Evolutionary conservation across 2,329 filamentous ascomycete genomes (phyloP).

Genomic region (Hymenoscyphus linearis): DNA sequence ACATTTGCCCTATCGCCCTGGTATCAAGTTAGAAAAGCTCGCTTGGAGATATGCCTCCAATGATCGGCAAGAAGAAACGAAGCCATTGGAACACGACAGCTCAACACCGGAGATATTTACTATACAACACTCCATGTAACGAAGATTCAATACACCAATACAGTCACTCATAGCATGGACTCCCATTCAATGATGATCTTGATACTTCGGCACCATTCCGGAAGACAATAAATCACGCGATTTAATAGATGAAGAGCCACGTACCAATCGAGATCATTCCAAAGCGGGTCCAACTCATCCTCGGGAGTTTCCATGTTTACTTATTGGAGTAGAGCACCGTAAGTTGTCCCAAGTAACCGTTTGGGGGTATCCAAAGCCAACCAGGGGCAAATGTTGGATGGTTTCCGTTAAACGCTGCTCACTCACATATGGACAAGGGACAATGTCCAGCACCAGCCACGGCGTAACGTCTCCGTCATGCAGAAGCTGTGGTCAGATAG

Average conservation of each 20-base stretch:
- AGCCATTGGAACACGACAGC: neutral
- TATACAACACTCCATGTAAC: neutral
- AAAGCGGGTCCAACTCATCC: conserved; percentile 30
- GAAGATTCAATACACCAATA: neutral
- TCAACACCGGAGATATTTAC: neutral
- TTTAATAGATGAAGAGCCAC: conserved; percentile 6
- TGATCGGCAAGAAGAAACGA: neutral
- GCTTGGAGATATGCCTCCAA: neutral
- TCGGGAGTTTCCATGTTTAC: conserved; percentile 50
- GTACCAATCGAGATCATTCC: conserved; percentile 31
- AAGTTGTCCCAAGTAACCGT: neutral
- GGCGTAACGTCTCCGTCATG: conserved; percentile 16
- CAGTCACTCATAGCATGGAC: neutral
- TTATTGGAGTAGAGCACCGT: neutral
- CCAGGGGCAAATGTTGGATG: neutral
- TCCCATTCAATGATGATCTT: neutral
- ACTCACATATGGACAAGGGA: conserved; percentile 6
- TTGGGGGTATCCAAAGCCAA: neutral
- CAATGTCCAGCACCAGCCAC: conserved; percentile 14
- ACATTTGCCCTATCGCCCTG: conserved; percentile 15
- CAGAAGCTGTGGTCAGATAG: neutral
- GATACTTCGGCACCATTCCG: conserved; percentile 1
- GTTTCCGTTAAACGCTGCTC: conserved; percentile 1
- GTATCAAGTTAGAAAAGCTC: conserved; percentile 1
- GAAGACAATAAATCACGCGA: neutral